phyloP scores from a whole-genome alignment of 192 early-diverging fungal species.

The Oehlia diaphana region DNA sequence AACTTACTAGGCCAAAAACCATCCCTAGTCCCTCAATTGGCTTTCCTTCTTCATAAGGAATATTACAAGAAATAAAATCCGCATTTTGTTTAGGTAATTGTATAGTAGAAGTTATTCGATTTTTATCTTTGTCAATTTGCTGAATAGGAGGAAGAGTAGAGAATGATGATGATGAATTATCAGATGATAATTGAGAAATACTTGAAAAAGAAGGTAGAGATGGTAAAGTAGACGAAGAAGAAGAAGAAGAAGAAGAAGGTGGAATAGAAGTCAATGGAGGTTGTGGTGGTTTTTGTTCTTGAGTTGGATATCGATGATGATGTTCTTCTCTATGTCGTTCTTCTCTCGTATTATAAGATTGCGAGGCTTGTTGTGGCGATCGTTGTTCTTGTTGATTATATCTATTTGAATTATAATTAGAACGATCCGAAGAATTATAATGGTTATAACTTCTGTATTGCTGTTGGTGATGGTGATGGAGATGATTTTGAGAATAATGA shows the following conservation, averaged over 20 bases:
- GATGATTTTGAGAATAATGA: conserved; percentile 28
- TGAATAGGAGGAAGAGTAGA: not conserved
- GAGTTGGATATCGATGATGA: conserved; percentile 17
- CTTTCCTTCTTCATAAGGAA: not conserved
- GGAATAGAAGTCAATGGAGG: not conserved
- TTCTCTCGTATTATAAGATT: not conserved
- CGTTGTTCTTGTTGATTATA: not conserved
- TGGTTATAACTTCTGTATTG: not conserved
- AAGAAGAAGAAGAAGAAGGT: not conserved
- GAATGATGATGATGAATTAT: not conserved
- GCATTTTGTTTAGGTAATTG: not conserved
- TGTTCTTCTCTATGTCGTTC: conserved; percentile 5
- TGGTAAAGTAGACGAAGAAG: not conserved
- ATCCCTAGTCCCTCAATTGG: not conserved
- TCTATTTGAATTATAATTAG: not conserved
- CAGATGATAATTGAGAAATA: not conserved
- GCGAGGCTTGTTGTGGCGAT: not conserved
- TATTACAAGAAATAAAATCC: conserved; percentile 10
- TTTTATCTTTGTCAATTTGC: not conserved
- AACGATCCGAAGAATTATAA: not conserved
- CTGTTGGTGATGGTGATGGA: conserved; percentile 17
- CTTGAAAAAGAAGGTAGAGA: not conserved
- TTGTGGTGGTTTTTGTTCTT: not conserved
- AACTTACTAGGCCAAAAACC: not conserved
- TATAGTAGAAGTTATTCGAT: not conserved